Percentiles rank a stretch among this genome's conserved stretches.
Evolutionary conservation across 306 rosid species (phyloP).

Genomic region (Ormosia semicastrata): DNA sequence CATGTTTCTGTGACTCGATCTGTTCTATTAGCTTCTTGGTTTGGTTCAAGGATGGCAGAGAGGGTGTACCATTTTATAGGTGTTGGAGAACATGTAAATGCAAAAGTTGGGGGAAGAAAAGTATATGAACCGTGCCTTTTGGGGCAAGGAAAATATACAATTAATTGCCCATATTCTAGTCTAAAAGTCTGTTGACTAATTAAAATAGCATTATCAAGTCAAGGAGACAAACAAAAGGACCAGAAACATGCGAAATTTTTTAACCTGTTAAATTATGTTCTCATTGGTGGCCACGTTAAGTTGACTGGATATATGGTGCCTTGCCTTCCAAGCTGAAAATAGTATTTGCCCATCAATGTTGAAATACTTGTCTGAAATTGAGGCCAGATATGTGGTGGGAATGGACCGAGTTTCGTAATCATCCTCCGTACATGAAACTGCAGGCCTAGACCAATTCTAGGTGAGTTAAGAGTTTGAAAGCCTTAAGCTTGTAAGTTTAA

Average conservation of each 20-base stretch:
- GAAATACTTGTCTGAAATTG: no score
- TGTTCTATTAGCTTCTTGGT: not conserved
- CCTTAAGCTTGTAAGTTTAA: no score
- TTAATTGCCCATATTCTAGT: not conserved
- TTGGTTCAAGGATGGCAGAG: not conserved
- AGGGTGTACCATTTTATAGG: conserved; percentile 24
- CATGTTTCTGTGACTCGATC: conserved; percentile 16
- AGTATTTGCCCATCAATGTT: no score
- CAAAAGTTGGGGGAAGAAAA: not conserved
- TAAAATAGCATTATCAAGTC: not conserved
- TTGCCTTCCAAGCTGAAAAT: no score
- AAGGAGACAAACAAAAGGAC: not conserved
- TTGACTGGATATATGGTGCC: not conserved
- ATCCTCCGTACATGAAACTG: no score
- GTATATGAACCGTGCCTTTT: not conserved
- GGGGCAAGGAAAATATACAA: not conserved
- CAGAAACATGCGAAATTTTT: not conserved
- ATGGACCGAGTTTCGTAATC: no score
- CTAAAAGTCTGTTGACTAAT: not conserved
- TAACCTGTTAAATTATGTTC: not conserved
- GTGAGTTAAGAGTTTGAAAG: no score
- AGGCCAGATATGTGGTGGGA: no score
- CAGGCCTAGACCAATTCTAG: no score
- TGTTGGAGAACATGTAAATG: not conserved
- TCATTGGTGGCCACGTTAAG: not conserved